Base-by-base conservation (phyloP, 2,329 filamentous ascomycete genomes). In the Fusarium nanum region DNA sequence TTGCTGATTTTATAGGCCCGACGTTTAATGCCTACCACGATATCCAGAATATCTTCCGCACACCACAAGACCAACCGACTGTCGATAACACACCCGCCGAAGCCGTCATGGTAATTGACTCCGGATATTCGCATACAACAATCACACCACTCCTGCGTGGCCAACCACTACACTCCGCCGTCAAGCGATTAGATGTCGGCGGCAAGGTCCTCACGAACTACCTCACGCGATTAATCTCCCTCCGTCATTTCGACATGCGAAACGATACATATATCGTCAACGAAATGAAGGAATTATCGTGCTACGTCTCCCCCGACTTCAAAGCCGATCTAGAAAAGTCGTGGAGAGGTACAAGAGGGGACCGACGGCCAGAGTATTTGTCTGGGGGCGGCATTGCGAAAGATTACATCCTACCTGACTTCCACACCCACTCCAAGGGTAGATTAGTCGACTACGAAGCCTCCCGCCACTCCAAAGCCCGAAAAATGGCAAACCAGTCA, bases 161-260 rank as follows among this genome's bases (percentile, higher is more conserved):
- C 27, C 89, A 88, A 25, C 91, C 95, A 3, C 81, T 98, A 8
- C 93, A 98, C 70, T 84, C 90, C 1, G 94, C 92, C 1, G 88
- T 97, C 57, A 90, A 95, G 22, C 88, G 96, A 41, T 88, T 99
- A 48, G 94, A 98, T 57, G 87, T 98, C 9, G 96, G 96, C 45
- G 96, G 96, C 60, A 98, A 97, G 80, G 88, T 97, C 54, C 83
- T 99, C 67, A 98, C 95, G 23, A 98, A 98, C 78, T 92, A 97
- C 78, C 85, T 99, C 34, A 95, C 96, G 49, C 92, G 96, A 60
- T 86, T 97, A 18, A 89, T 98, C 20, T 98, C 94, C 2, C 86
- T 97, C 16, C 91, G 96, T 9, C 94, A 98, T 76, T 97, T 97
- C 80, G 95, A 98, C 78, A 94, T 99, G 89, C 90, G 96, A 67